Base-by-base conservation (phyloP, 208 protist genomes). In the Leishmania braziliensis region DNA sequence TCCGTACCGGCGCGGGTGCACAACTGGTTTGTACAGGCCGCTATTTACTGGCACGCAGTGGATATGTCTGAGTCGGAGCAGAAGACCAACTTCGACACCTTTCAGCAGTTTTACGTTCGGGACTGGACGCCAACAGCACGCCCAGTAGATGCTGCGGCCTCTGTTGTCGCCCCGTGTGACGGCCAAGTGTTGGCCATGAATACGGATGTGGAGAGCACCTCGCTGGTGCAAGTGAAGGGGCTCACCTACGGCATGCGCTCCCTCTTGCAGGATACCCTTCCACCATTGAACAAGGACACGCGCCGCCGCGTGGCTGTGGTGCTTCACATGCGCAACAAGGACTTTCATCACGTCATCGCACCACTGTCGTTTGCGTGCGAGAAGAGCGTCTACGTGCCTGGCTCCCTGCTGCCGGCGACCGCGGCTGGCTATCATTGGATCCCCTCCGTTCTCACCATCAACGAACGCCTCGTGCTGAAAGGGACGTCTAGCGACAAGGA, bases 101-200 rank as follows among this genome's bases (percentile, higher is more conserved):
- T 96, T 60, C 91, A 97, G 78, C 87, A 96, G 54, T 97, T 97
- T 77, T 97, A 95, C 86, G 85, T 86, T 0, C 92, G 95, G 20
- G 75, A 79, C 77, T 96, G 92, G 93, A 82, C 72, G 26, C 26
- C 79, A 10, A 89, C 69, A 43, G 85, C 84, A 36, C 90, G 95
- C 5, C 89, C 87, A 26, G 66, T 95, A 2, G 75, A 86, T 53
- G 33, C 66, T 8, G 29, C 26, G 0, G 76, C 80, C 71, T 84
- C 88, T 36, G 72, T 91, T 36, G 86, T 92, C 23, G 65, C 86
- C n/a, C 95, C 95, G 20, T 92, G 90, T 65, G 95, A 97, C 68
- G 95, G 95, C 5, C 82, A 92, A 56, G 79, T 97, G 36, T 74
- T 95, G 20, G 86, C 87, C 0, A 72, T 95, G 63, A 68, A 90